Conservation (phyloP, 139 green algal genomes). For the Closterium sp. region DNA sequence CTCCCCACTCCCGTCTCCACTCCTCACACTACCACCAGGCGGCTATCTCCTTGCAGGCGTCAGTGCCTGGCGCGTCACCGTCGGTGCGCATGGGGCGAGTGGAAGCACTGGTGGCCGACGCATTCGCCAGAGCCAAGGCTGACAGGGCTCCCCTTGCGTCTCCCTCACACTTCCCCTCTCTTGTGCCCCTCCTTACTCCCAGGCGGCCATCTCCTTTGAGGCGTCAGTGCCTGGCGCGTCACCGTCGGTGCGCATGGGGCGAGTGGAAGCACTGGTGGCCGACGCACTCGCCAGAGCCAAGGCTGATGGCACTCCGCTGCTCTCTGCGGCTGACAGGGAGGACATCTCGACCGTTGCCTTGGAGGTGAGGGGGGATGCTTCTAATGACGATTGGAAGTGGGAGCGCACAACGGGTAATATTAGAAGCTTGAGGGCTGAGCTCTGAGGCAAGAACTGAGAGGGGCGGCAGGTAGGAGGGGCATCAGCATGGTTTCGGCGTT, state of each 20-base stretch:
- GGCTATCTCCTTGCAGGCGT: constrained; percentile 67
- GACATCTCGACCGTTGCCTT: constrained; percentile 31
- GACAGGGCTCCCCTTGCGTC: not conserved
- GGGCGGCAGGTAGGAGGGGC: too few species aligned
- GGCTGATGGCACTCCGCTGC: not conserved
- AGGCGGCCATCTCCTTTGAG: constrained; percentile 67
- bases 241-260: constrained; percentile 43
- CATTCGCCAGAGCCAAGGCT: constrained; percentile 10
- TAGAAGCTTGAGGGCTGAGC: too few species aligned
- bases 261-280: constrained; percentile 62
- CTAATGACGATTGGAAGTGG: not conserved
- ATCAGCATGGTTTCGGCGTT: too few species aligned
- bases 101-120: constrained; percentile 59
- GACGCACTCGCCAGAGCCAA: constrained; percentile 22
- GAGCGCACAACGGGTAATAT: not conserved
- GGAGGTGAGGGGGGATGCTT: constrained; percentile 45
- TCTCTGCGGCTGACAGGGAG: constrained; percentile 57
- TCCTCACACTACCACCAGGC: constrained; percentile 28
- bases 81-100: constrained; percentile 51
- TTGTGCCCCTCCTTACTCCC: not conserved
- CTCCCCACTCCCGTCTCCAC: not conserved
- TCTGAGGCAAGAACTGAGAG: too few species aligned
- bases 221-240: constrained; percentile 46
- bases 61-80: constrained; percentile 5
- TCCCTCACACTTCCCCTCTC: not conserved